Conservation (phyloP, 352 stramenopile species). For the Globisporangium sylvaticum region DNA sequence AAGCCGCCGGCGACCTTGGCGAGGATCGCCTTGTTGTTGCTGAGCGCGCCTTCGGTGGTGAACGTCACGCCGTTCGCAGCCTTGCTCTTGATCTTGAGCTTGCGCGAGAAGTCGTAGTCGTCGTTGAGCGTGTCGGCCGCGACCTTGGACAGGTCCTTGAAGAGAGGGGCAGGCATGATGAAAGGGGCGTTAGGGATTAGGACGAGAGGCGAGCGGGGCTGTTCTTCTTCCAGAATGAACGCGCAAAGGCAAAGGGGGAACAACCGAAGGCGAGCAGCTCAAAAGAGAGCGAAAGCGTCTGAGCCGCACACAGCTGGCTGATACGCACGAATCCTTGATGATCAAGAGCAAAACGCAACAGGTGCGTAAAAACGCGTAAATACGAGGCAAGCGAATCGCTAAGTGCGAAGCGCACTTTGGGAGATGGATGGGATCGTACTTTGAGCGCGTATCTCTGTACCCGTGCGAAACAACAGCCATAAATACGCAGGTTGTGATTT, state of each 20-base stretch:
- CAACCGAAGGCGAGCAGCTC: background rate
- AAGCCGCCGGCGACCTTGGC: slow-evolving; percentile 79
- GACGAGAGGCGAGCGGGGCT: background rate
- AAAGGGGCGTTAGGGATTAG: slow-evolving; percentile 27
- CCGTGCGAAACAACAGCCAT: no score
- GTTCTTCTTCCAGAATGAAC: slow-evolving; percentile 9
- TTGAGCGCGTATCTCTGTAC: background rate
- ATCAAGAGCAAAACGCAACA: background rate
- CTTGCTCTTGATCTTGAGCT: slow-evolving; percentile 83
- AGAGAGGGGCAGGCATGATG: slow-evolving; percentile 57
- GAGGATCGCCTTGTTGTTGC: slow-evolving; percentile 80
- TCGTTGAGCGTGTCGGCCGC: slow-evolving; percentile 67
- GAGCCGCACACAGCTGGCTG: background rate
- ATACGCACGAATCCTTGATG: background rate
- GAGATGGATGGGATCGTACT: background rate
- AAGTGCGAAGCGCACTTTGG: background rate
- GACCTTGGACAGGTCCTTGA: slow-evolving; percentile 82
- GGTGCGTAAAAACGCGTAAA: slow-evolving; percentile 15
- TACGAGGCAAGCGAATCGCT: background rate
- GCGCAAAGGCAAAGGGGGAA: background rate
- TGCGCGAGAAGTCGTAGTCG: slow-evolving; percentile 78
- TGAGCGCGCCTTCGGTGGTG: slow-evolving; percentile 71
- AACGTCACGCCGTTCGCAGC: slow-evolving; percentile 70
- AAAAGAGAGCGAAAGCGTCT: background rate
- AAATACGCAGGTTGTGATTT: background rate